Conservation (phyloP, 306 rosid species). For the Dryas drummondii region DNA sequence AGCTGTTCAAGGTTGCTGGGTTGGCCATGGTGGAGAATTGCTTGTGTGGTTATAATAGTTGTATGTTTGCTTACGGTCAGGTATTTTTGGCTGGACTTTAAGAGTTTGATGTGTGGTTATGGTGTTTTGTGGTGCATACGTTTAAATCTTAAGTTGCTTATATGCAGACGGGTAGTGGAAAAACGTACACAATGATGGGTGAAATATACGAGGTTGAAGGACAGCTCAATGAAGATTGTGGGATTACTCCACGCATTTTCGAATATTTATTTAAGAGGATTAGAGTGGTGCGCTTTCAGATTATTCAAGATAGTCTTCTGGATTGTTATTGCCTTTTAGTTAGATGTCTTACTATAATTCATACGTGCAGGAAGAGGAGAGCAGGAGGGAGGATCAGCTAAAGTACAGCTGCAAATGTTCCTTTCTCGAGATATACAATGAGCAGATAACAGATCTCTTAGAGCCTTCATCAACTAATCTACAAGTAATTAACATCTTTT, state of each 20-base stretch:
- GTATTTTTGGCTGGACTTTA: slow-evolving; percentile 34
- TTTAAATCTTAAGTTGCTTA: slow-evolving; percentile 28
- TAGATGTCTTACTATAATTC: slow-evolving; percentile 23
- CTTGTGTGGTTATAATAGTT: slow-evolving; percentile 92
- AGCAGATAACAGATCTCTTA: slow-evolving; percentile 92
- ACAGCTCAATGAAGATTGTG: slow-evolving; percentile 60
- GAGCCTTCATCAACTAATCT: slow-evolving; percentile 91
- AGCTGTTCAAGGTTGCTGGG: slow-evolving; percentile 80
- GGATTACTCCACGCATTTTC: slow-evolving; percentile 90
- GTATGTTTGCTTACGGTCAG: slow-evolving; percentile 99
- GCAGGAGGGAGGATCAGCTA: slow-evolving; percentile 59
- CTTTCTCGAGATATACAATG: slow-evolving; percentile 90
- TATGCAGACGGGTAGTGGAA: slow-evolving; percentile 95
- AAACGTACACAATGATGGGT: slow-evolving; percentile 98
- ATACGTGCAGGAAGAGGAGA: slow-evolving; percentile 73
- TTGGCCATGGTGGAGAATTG: slow-evolving; percentile 98
- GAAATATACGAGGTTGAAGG: slow-evolving; percentile 71
- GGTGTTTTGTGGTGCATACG: slow-evolving; percentile 11
- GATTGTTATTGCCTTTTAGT: slow-evolving; percentile 10
- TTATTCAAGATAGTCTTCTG: slow-evolving; percentile 18
- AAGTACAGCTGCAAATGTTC: slow-evolving; percentile 93
- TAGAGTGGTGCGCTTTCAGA: slow-evolving; percentile 45
- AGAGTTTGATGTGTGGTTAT: slow-evolving; percentile 10
- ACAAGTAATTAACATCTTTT: slow-evolving; percentile 55
- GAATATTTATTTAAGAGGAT: slow-evolving; percentile 75